A percentile compares a stretch with the other conserved stretches of the same genome.
These are phyloP conservation scores for Trichophyton benhamiae DNA, from an alignment of 2,329 filamentous ascomycete species.

Conservation along the genomic window DNA sequence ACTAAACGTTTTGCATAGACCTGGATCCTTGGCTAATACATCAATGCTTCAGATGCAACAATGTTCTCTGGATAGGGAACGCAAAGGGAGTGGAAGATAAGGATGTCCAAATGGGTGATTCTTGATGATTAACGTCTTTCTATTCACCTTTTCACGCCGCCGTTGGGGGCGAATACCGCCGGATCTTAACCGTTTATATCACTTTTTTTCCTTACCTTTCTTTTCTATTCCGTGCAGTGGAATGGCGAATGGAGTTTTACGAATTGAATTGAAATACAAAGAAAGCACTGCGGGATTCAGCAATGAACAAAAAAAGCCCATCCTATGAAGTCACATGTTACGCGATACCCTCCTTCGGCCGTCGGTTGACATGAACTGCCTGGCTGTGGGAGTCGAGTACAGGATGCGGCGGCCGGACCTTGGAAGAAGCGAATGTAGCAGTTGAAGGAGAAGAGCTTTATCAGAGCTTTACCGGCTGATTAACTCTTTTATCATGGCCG, in stretches of 20 bases:
- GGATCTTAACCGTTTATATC: neutral
- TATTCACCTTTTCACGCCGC: neutral
- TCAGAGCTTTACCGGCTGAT: neutral
- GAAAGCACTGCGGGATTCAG: neutral
- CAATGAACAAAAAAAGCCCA: neutral
- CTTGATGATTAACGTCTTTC: neutral
- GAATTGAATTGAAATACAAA: conserved; percentile 3
- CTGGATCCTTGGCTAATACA: neutral
- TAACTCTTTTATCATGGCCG: neutral
- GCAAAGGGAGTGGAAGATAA: conserved; percentile 41
- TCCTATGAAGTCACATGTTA: neutral
- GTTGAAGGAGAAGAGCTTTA: neutral
- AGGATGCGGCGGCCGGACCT: neutral
- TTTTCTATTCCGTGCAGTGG: conserved; percentile 1
- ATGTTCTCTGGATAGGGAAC: conserved; percentile 80
- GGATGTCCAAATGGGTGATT: conserved; percentile 25
- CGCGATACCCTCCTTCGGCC: neutral
- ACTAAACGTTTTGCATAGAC: conserved; percentile 14
- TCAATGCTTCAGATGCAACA: conserved; percentile 63
- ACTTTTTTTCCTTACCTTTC: neutral
- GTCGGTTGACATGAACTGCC: neutral
- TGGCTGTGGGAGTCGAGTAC: neutral
- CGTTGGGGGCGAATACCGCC: neutral
- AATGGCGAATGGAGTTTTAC: conserved; percentile 5
- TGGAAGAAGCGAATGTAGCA: too few species aligned